These are phyloP conservation scores for Pythium brassicae DNA, from an alignment of 352 stramenopile species.

Conservation along the genomic window DNA sequence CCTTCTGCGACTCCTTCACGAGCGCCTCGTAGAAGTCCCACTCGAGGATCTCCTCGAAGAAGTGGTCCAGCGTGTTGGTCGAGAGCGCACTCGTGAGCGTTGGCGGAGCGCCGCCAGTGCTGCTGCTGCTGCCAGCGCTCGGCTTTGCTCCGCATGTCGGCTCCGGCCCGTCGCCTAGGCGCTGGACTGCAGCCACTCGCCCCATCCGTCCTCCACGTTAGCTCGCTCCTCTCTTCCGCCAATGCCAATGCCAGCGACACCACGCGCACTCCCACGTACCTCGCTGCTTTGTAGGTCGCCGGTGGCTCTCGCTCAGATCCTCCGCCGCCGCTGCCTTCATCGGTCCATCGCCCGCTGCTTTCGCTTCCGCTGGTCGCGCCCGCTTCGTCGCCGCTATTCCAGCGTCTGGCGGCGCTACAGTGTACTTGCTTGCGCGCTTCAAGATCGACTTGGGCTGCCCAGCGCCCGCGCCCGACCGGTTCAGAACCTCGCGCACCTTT, in stretches of 20 bases:
- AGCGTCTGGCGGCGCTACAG: constrained; percentile 6
- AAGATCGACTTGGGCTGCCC: constrained; percentile 31
- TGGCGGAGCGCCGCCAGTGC: constrained; percentile 5
- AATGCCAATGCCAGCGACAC: background rate
- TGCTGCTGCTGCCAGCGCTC: constrained; percentile 5
- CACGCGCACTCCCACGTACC: background rate
- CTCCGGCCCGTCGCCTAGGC: constrained; percentile 12
- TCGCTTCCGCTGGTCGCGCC: constrained; percentile 13
- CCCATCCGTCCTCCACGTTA: background rate
- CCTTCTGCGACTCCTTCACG: constrained; percentile 48
- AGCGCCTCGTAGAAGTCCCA: constrained; percentile 75
- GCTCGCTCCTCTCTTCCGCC: no score
- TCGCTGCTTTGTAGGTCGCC: constrained; percentile 63
- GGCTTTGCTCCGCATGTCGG: constrained; percentile 4
- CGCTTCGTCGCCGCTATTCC: constrained; percentile 9
- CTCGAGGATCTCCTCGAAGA: constrained; percentile 81
- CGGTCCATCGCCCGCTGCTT: constrained; percentile 10
- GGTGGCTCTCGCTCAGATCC: constrained; percentile 42
- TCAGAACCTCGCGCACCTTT: constrained; percentile 11
- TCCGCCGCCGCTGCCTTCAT: constrained; percentile 14
- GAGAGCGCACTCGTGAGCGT: constrained; percentile 1
- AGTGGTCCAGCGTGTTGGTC: constrained; percentile 69
- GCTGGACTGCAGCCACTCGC: constrained; percentile 2
- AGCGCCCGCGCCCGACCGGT: background rate
- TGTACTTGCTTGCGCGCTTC: constrained; percentile 24